Conservation (phyloP, 768 basidiomycete species). For the Tricholomella constricta region DNA sequence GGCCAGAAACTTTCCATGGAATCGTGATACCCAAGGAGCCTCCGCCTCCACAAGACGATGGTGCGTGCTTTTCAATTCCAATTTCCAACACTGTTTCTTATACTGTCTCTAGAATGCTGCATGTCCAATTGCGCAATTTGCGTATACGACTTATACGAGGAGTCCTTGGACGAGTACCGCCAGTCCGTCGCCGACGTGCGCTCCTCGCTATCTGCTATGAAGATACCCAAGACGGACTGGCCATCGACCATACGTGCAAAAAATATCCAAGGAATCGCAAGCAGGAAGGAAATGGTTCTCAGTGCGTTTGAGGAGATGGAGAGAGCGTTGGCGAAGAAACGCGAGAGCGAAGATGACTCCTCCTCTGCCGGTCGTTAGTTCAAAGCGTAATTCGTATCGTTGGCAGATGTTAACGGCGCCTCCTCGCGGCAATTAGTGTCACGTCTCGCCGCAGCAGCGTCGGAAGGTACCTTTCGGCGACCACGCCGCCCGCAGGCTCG, state of each 20-base stretch:
- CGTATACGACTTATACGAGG: constrained; percentile 86
- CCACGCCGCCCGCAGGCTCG: not conserved
- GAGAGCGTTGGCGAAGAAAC: constrained; percentile 51
- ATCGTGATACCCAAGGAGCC: constrained; percentile 64
- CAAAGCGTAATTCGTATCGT: not conserved
- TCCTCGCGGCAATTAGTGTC: constrained; percentile 1
- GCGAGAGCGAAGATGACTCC: constrained; percentile 13
- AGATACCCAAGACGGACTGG: constrained; percentile 66
- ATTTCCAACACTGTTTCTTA: not conserved
- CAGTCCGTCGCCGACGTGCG: constrained; percentile 53
- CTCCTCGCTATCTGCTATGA: constrained; percentile 44
- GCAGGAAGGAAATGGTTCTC: constrained; percentile 41
- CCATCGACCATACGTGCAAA: constrained; percentile 49
- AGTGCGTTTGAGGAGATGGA: constrained; percentile 79
- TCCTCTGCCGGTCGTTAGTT: constrained; percentile 26
- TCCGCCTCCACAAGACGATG: constrained; percentile 63
- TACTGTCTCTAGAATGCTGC: constrained; percentile 69
- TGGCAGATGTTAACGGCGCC: constrained; percentile 7
- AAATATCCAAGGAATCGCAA: constrained; percentile 11
- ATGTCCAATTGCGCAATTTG: constrained; percentile 96
- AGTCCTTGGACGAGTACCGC: constrained; percentile 64
- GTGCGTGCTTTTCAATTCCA: constrained; percentile 36
- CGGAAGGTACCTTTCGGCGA: not conserved
- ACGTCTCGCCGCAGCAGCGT: not conserved
- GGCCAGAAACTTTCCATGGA: constrained; percentile 46